phyloP scores from a whole-genome alignment of 805 yeast species.

The Zygosaccharomyces kombuchaensis region DNA sequence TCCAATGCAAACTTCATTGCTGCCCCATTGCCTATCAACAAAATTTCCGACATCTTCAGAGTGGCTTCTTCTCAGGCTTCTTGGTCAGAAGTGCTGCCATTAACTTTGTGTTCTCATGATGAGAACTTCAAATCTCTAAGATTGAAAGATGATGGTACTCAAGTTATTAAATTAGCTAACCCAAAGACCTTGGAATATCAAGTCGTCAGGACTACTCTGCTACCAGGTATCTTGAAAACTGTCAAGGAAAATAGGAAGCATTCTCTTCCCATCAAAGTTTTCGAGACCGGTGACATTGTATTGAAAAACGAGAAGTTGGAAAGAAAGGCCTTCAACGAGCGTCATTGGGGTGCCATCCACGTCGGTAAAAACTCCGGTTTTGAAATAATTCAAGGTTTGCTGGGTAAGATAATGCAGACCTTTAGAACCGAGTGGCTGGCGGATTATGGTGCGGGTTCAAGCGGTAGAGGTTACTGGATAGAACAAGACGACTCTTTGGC shows the following conservation, averaged over 20 bases:
- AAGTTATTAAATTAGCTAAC: constrained; percentile 86
- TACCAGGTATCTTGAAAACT: constrained; percentile 94
- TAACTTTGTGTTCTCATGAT: constrained; percentile 92
- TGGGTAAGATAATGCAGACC: constrained; percentile 94
- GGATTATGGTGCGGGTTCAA: constrained; percentile 41
- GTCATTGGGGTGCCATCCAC: constrained; percentile 90
- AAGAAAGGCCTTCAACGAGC: constrained; percentile 86
- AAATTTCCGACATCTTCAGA: constrained; percentile 85
- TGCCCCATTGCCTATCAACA: constrained; percentile 84
- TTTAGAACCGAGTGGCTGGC: constrained; percentile 83
- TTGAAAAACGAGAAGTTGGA: constrained; percentile 75
- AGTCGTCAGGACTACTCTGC: constrained; percentile 90
- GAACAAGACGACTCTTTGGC: constrained; percentile 62
- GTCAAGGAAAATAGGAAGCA: constrained; percentile 95
- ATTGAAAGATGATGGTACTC: constrained; percentile 63
- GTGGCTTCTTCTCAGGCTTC: constrained; percentile 90
- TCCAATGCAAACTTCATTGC: constrained; percentile 75
- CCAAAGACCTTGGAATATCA: constrained; percentile 97
- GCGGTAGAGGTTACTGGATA: constrained; percentile 81
- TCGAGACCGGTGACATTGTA: constrained; percentile 93
- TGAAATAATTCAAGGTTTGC: constrained; percentile 88
- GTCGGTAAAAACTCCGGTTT: constrained; percentile 96
- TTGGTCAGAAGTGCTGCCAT: constrained; percentile 93
- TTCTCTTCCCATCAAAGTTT: constrained; percentile 88
- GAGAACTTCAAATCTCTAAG: constrained; percentile 90